A percentile compares a stretch with the other conserved stretches of the same genome.
These are phyloP conservation scores for Phytophthora litchii DNA, from an alignment of 352 stramenopile species.

Conservation along the genomic window DNA sequence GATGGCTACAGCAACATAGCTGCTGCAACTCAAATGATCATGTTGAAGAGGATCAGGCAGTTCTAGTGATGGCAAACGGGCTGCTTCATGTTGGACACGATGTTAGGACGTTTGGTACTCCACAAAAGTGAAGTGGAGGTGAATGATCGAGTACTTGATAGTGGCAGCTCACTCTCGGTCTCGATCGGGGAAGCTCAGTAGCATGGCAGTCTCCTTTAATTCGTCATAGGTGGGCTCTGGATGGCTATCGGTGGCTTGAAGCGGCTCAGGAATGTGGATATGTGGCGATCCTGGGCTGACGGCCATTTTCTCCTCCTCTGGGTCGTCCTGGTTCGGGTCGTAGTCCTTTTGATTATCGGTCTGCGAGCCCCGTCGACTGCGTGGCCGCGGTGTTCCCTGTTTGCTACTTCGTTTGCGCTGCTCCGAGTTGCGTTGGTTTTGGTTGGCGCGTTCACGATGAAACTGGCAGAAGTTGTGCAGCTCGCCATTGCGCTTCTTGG, in stretches of 20 bases:
- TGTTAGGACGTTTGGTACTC: slow-evolving; percentile 15
- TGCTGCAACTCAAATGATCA: not conserved
- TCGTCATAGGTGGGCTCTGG: slow-evolving; percentile 38
- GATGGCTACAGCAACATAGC: not conserved
- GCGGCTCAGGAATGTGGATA: slow-evolving; percentile 35
- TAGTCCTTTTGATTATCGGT: slow-evolving; percentile 9
- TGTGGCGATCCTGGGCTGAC: slow-evolving; percentile 5
- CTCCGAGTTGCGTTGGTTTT: slow-evolving; percentile 75
- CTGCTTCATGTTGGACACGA: slow-evolving; percentile 11
- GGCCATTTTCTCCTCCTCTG: slow-evolving; percentile 4
- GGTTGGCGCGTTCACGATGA: slow-evolving; percentile 61
- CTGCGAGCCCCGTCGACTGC: slow-evolving; percentile 10
- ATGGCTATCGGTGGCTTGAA: slow-evolving; percentile 32
- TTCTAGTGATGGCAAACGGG: not conserved
- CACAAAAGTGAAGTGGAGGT: slow-evolving; percentile 6
- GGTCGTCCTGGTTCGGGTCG: slow-evolving; percentile 1
- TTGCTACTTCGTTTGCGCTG: slow-evolving; percentile 46
- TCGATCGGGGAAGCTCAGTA: slow-evolving; percentile 35
- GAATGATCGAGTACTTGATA: not conserved
- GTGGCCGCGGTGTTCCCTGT: slow-evolving; percentile 8
- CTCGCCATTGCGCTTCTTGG: slow-evolving; percentile 53
- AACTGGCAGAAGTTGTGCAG: slow-evolving; percentile 60
- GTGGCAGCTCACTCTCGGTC: slow-evolving; percentile 17
- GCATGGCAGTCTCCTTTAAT: slow-evolving; percentile 41
- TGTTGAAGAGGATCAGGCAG: slow-evolving; percentile 6